phyloP scores from a whole-genome alignment of 805 yeast genomes.

The Pachysolen tannophilus region DNA sequence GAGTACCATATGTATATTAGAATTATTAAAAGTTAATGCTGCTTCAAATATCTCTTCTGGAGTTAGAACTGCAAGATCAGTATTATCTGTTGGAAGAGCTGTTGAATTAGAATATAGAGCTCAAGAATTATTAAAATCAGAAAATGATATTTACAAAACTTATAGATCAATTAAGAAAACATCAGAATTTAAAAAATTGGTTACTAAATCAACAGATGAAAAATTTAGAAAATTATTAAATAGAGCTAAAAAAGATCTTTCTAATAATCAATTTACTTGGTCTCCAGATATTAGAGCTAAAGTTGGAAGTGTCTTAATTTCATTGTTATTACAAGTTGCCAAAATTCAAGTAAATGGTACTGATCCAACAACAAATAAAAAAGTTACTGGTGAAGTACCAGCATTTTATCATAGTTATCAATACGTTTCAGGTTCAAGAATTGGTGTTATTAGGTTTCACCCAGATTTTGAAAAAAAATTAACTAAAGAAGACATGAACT shows the following conservation, averaged over 20 bases:
- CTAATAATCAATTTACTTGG: slow-evolving; percentile 29
- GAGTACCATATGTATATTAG: slow-evolving; percentile 79
- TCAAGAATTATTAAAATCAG: slow-evolving; percentile 51
- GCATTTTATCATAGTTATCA: slow-evolving; percentile 89
- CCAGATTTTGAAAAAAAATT: slow-evolving; percentile 56
- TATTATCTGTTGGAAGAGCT: slow-evolving; percentile 73
- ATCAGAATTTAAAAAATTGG: slow-evolving; percentile 29
- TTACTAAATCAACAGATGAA: slow-evolving; percentile 25
- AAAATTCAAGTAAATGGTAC: slow-evolving; percentile 69
- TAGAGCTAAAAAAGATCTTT: slow-evolving; percentile 15
- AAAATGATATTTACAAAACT: slow-evolving; percentile 46
- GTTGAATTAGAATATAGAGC: slow-evolving; percentile 79
- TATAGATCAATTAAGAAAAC: slow-evolving; percentile 40
- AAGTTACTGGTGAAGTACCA: slow-evolving; percentile 69
- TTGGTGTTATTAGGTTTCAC: slow-evolving; percentile 79
- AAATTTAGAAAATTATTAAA: slow-evolving; percentile 17
- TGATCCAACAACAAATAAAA: slow-evolving; percentile 71
- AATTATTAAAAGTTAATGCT: slow-evolving; percentile 63
- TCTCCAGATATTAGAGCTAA: slow-evolving; percentile 53
- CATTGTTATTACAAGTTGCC: slow-evolving; percentile 74
- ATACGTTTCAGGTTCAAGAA: slow-evolving; percentile 65
- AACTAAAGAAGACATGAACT: slow-evolving; percentile 55
- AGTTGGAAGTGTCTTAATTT: slow-evolving; percentile 73
- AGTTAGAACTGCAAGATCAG: slow-evolving; percentile 77
- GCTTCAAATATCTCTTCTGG: slow-evolving; percentile 71